Evolutionary conservation across 1,284 basidiomycete species (phyloP).

Genomic region (Macrocystidia cucumis): DNA sequence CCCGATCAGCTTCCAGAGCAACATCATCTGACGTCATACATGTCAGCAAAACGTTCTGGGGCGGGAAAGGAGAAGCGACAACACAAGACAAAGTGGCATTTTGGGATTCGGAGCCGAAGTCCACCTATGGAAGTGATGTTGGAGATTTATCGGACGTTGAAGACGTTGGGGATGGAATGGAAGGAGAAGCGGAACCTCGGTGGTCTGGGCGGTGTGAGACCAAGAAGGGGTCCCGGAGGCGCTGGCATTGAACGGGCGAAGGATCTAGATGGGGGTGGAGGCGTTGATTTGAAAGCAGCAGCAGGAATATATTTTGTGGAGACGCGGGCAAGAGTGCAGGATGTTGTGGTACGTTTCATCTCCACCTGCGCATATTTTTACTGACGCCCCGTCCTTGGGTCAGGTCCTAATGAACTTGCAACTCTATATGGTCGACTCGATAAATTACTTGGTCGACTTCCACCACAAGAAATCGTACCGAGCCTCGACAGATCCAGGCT

Average conservation of each 20-base stretch:
- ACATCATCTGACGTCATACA: slow-evolving; percentile 51
- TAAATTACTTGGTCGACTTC: slow-evolving; percentile 98
- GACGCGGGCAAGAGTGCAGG: slow-evolving; percentile 83
- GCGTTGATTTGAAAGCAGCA: slow-evolving; percentile 62
- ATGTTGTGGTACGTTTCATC: slow-evolving; percentile 71
- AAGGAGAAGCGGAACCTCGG: slow-evolving; percentile 74
- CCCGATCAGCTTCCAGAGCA: slow-evolving; percentile 42
- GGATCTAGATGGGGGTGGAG: slow-evolving; percentile 55
- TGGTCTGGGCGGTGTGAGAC: slow-evolving; percentile 47
- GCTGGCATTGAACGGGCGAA: slow-evolving; percentile 53
- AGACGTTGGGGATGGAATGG: slow-evolving; percentile 97
- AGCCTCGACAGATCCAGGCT: slow-evolving; percentile 51
- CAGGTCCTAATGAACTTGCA: slow-evolving; percentile 96
- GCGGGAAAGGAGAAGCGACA: slow-evolving; percentile 54
- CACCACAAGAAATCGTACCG: slow-evolving; percentile 92
- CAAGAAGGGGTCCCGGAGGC: slow-evolving; percentile 20
- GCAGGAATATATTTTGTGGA: slow-evolving; percentile 89
- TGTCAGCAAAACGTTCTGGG: slow-evolving; percentile 48
- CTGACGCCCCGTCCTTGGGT: slow-evolving; percentile 2
- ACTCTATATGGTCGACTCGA: slow-evolving; percentile 90
- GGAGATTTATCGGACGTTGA: slow-evolving; percentile 93
- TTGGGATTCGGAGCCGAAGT: slow-evolving; percentile 91
- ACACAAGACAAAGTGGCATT: slow-evolving; percentile 89
- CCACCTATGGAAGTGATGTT: slow-evolving; percentile 99
- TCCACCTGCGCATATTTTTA: neutral